phyloP scores from a whole-genome alignment of 2,329 filamentous ascomycete species.

The Fusarium liriodendri region DNA sequence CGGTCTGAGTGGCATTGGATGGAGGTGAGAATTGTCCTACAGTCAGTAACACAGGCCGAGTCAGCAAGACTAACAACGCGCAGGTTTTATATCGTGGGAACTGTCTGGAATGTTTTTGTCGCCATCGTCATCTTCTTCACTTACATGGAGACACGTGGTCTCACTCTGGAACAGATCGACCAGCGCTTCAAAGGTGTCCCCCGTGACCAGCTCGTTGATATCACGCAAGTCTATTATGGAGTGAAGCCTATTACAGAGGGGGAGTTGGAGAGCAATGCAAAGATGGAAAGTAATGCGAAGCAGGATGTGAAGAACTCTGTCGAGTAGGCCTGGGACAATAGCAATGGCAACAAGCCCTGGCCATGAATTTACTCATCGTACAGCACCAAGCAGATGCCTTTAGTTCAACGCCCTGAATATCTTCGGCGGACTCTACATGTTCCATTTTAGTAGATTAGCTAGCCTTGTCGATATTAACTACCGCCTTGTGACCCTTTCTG shows the following conservation, averaged over 20 bases:
- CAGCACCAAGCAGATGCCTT: background rate
- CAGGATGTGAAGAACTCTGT: background rate
- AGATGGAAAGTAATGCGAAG: background rate
- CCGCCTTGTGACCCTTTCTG: background rate
- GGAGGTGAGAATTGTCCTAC: conserved; percentile 6
- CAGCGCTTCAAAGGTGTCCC: conserved; percentile 24
- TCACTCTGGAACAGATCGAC: conserved; percentile 23
- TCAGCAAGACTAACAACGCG: background rate
- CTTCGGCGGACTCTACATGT: background rate
- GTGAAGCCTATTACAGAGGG: conserved; percentile 11
- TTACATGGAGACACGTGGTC: conserved; percentile 17
- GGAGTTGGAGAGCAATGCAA: background rate
- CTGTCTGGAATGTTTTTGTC: conserved; percentile 12
- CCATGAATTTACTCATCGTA: background rate
- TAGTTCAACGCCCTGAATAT: background rate
- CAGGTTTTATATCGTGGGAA: conserved; percentile 22
- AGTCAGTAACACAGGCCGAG: background rate
- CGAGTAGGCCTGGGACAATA: background rate
- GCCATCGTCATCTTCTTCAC: conserved; percentile 18
- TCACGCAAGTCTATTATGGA: conserved; percentile 8
- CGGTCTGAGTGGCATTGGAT: conserved; percentile 12
- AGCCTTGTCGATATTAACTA: background rate
- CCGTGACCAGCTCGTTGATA: conserved; percentile 10
- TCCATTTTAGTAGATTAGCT: background rate
- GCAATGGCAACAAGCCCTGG: background rate